Conservation (phyloP, 805 yeast species). For the Saccharomycopsis sp. region DNA sequence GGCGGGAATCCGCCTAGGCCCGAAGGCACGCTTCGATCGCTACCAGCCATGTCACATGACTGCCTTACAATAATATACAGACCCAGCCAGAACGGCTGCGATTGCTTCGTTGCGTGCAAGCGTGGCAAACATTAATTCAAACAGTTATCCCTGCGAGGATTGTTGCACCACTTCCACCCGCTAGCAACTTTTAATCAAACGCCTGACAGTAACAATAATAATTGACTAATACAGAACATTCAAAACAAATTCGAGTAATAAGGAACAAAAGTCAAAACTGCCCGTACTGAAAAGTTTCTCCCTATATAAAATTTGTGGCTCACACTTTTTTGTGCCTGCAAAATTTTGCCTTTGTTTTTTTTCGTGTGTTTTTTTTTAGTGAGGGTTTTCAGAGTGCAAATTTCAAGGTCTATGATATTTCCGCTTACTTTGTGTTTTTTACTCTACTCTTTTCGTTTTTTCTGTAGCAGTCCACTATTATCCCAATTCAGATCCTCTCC, state of each 20-base stretch:
- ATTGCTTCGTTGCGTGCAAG: too few species aligned
- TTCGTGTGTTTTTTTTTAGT: background rate
- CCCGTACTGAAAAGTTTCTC: background rate
- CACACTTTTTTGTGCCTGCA: background rate
- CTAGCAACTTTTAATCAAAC: background rate
- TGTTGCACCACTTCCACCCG: too few species aligned
- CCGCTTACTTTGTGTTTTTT: background rate
- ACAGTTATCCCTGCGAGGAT: too few species aligned
- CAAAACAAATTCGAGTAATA: background rate
- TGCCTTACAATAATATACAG: too few species aligned
- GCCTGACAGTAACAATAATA: background rate
- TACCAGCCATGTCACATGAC: too few species aligned
- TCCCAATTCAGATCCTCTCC: too few species aligned
- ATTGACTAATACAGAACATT: background rate
- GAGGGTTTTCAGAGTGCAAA: background rate
- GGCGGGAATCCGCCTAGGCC: background rate
- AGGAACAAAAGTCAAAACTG: background rate
- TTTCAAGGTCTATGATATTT: conserved; percentile 3
- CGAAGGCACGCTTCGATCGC: background rate
- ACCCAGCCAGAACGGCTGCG: too few species aligned
- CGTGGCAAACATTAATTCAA: too few species aligned
- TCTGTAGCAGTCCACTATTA: background rate
- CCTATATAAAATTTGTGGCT: background rate
- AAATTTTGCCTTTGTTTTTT: background rate
- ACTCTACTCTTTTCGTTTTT: background rate